Conservation (phyloP, 805 yeast genomes). For the Helenozyma baotianmanensis region DNA sequence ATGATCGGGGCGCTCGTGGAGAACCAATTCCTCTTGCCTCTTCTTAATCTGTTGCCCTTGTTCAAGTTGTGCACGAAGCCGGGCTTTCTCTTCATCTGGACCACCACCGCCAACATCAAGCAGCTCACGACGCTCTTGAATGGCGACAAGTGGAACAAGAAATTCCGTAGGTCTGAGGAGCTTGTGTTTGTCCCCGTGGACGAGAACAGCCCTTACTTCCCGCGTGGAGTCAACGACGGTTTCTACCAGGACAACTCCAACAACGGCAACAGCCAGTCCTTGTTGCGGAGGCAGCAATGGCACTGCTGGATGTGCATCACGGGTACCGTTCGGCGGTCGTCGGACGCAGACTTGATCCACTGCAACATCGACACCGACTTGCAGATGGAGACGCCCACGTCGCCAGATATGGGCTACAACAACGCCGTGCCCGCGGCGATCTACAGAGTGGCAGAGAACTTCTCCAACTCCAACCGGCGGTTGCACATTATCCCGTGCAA, state of each 20-base stretch:
- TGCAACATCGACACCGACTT: conserved; percentile 91
- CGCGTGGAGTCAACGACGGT: conserved; percentile 40
- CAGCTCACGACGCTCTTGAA: conserved; percentile 54
- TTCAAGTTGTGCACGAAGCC: conserved; percentile 76
- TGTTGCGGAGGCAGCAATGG: conserved; percentile 79
- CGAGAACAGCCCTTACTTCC: conserved; percentile 60
- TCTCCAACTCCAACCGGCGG: conserved; percentile 75
- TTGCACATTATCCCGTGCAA: conserved; percentile 78
- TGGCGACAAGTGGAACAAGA: conserved; percentile 48
- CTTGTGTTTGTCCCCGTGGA: conserved; percentile 75
- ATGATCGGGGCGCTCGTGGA: conserved; percentile 87
- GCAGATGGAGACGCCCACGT: conserved; percentile 48
- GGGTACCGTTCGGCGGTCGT: conserved; percentile 84
- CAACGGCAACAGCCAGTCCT: conserved; percentile 18
- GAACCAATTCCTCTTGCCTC: conserved; percentile 61
- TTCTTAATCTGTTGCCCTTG: conserved; percentile 63
- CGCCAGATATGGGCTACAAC: conserved; percentile 7
- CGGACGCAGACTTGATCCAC: conserved; percentile 79
- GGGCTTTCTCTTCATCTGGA: conserved; percentile 85
- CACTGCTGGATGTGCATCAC: conserved; percentile 98
- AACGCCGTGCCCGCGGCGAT: conserved; percentile 60
- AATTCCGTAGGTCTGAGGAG: conserved; percentile 86
- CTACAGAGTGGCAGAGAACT: conserved; percentile 83
- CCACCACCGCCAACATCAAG: conserved; percentile 66
- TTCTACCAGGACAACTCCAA: conserved; percentile 9